phyloP scores from a whole-genome alignment of 2,329 filamentous ascomycete species.

The Epichloe bromicola region DNA sequence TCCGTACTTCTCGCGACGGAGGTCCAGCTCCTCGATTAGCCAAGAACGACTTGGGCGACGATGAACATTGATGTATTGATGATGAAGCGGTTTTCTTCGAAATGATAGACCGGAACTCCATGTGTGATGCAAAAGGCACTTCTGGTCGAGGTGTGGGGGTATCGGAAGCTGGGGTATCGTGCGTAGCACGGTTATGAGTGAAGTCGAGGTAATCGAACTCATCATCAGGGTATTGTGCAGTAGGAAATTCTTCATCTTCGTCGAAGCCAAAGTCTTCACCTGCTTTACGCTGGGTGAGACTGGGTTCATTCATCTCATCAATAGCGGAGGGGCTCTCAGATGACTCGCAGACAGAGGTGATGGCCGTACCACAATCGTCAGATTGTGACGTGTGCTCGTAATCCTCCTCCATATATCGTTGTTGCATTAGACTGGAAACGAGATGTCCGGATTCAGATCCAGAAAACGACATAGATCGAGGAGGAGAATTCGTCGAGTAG shows the following conservation, averaged over 20 bases:
- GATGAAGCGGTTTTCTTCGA: slow-evolving; percentile 20
- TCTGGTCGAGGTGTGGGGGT: slow-evolving; percentile 31
- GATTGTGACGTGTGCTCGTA: slow-evolving; percentile 34
- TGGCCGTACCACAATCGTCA: slow-evolving; percentile 30
- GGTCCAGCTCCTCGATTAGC: slow-evolving; percentile 15
- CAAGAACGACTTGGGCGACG: slow-evolving; percentile 22
- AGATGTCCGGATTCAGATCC: slow-evolving; percentile 33
- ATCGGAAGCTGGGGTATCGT: slow-evolving; percentile 28
- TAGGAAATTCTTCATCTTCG: slow-evolving; percentile 24
- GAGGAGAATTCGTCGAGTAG: slow-evolving; percentile 26
- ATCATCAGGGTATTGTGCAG: slow-evolving; percentile 27
- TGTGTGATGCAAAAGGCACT: slow-evolving; percentile 20
- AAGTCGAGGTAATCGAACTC: slow-evolving; percentile 18
- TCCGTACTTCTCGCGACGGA: slow-evolving; percentile 20
- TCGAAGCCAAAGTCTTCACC: slow-evolving; percentile 19
- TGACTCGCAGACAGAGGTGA: slow-evolving; percentile 32
- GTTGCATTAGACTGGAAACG: slow-evolving; percentile 17
- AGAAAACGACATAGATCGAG: slow-evolving; percentile 39
- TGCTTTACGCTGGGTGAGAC: slow-evolving; percentile 17
- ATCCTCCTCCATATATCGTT: slow-evolving; percentile 21
- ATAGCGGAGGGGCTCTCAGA: slow-evolving; percentile 25
- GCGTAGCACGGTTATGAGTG: slow-evolving; percentile 8
- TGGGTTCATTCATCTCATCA: slow-evolving; percentile 17
- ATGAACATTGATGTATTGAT: slow-evolving; percentile 18
- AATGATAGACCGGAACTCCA: slow-evolving; percentile 22